Evolutionary conservation across 768 basidiomycete genomes (phyloP), one percentile per base, ranked within the genome.

Genomic region (Kockovaella imperatae): DNA sequence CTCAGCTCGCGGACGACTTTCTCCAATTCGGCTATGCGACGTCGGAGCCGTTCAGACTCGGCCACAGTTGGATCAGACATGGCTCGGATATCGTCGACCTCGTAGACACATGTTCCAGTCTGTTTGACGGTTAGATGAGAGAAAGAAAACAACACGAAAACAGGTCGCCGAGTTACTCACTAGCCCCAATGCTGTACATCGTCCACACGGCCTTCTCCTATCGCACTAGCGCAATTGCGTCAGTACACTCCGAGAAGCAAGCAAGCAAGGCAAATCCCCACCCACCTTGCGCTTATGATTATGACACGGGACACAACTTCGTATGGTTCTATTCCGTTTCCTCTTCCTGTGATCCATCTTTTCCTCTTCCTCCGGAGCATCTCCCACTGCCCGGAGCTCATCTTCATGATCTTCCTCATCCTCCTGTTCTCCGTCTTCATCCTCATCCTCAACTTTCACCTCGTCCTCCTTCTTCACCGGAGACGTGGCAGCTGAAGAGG

Each of bases 21-120:
- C 72, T 95, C 89, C 45, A 95, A 80, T 73, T 95, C 89, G 31
- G 87, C 88, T 57, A 95, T 88, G 41, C 89, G 76, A 59, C 86
- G 84, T 49, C 87, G 79, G 47, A 91, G 77, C 48, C 85, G 81
- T 14, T 87, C 88, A 50, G 78, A 82, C 73, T 93, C 89, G 64
- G 87, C 85, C n/a, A 87, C 71, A 36, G 81, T 79, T 10, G 87
- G 87, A 72, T 90, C 87, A 66, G 88, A 86, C 69, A 86, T 87
- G 70, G 56, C 55, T n/a, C 59, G 52, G 32, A 50, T 35, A 25
- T 60, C 88, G 67, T 91, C 89, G 55, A 91, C 85, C 66, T 93
- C 89, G 59, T 93, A 93, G 0, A 93, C 87, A 69, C 89, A 93
- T 15, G 91, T 83, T 42, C 89, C 89, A 18, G 89, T 91, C 86